Percentiles rank a stretch among this genome's conserved stretches.
Conservation (phyloP, 2,329 filamentous ascomycete species). For the Trichoderma simmonsii region DNA sequence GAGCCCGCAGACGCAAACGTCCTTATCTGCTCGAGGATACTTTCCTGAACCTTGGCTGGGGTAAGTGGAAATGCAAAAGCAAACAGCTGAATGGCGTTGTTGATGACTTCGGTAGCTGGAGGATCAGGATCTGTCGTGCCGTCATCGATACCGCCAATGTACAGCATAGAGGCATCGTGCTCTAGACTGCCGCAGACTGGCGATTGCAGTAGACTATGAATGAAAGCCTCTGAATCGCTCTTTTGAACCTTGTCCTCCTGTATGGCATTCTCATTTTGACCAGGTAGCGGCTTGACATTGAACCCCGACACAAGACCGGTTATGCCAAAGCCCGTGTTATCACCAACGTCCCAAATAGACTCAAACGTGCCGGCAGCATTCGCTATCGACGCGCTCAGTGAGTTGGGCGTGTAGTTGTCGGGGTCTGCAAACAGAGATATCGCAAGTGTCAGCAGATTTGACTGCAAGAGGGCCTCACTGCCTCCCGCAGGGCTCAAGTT, state of each 20-base stretch:
- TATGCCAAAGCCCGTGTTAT: conserved; percentile 93
- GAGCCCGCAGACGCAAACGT: conserved; percentile 80
- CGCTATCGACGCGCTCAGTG: conserved; percentile 85
- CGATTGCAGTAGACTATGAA: conserved; percentile 60
- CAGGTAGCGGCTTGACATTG: conserved; percentile 65
- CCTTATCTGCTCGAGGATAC: conserved; percentile 87
- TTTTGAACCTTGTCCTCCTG: conserved; percentile 46
- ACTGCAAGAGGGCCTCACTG: conserved; percentile 82
- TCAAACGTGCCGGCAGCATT: conserved; percentile 88
- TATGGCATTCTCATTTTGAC: conserved; percentile 57
- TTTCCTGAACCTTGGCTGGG: conserved; percentile 89
- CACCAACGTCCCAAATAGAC: conserved; percentile 88
- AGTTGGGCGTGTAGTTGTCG: conserved; percentile 80
- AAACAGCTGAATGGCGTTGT: conserved; percentile 90
- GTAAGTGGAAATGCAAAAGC: conserved; percentile 88
- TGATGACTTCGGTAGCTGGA: conserved; percentile 88
- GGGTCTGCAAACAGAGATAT: conserved; percentile 92
- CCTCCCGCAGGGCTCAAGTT: conserved; percentile 82
- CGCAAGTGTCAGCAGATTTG: conserved; percentile 84
- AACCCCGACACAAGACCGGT: conserved; percentile 81
- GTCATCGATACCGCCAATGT: conserved; percentile 51
- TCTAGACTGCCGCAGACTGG: conserved; percentile 82
- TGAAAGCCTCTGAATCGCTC: conserved; percentile 59
- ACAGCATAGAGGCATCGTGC: conserved; percentile 82
- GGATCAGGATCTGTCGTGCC: conserved; percentile 62